Percentiles rank a stretch among this genome's conserved stretches.
These are phyloP conservation scores for Chondrostereum purpureum DNA, from an alignment of 1,284 basidiomycete genomes.

Conservation along the genomic window DNA sequence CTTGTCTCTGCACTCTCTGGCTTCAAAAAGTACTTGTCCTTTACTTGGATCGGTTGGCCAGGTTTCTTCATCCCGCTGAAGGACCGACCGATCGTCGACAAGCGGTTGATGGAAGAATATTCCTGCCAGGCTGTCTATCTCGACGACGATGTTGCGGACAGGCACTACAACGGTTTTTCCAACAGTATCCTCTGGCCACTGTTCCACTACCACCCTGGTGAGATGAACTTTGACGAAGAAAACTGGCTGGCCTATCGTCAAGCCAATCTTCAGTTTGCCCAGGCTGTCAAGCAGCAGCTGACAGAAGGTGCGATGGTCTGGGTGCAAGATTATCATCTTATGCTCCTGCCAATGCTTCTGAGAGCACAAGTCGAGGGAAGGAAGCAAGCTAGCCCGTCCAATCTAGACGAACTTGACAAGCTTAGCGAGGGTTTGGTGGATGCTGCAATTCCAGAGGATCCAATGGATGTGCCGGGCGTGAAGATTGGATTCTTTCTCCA, in stretches of 20 bases:
- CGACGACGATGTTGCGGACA: conserved; percentile 94
- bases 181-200: conserved; percentile 99
- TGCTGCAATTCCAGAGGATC: conserved; percentile 25
- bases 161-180: conserved; percentile 98
- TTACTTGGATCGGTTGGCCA: conserved; percentile 95
- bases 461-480: conserved; percentile 49
- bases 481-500: conserved; percentile 99
- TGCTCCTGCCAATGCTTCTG: conserved; percentile 95
- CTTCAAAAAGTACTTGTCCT: conserved; percentile 93
- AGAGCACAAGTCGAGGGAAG: conserved; percentile 81
- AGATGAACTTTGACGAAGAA: conserved; percentile 99
- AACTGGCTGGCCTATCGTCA: conserved; percentile 98
- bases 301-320: conserved; percentile 90
- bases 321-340: conserved; percentile 98
- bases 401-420: conserved; percentile 61
- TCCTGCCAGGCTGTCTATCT: conserved; percentile 98
- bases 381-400: conserved; percentile 53
- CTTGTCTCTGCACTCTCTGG: conserved; percentile 92
- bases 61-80: conserved; percentile 86
- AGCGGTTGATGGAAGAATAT: conserved; percentile 88
- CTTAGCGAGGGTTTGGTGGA: conserved; percentile 73
- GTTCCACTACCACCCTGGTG: conserved; percentile 98
- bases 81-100: conserved; percentile 82
- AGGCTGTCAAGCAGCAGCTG: conserved; percentile 76
- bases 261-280: conserved; percentile 93